phyloP scores from a whole-genome alignment of 2,329 filamentous ascomycete species.

The Erysiphe neolycopersici region DNA sequence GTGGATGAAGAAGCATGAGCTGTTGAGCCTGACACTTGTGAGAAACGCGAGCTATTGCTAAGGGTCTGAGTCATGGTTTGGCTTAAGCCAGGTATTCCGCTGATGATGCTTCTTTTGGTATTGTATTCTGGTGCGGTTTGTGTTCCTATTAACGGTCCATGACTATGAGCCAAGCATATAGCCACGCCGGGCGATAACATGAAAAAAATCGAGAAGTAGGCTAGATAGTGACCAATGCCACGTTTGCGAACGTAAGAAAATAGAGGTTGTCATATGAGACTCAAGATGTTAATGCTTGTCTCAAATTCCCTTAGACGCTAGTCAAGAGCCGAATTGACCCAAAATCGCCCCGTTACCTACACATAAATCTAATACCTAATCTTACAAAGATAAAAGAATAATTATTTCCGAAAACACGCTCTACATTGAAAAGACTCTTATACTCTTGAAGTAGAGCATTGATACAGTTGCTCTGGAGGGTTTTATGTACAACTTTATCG shows the following conservation, averaged over 20 bases:
- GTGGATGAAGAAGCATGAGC: constrained; percentile 18
- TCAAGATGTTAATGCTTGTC: constrained; percentile 2
- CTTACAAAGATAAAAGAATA: no score
- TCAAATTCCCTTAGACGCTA: constrained; percentile 1
- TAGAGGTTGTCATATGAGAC: neutral
- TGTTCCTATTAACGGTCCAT: constrained; percentile 12
- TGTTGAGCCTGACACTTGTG: constrained; percentile 35
- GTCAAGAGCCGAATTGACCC: neutral
- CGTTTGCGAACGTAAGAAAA: constrained; percentile 1
- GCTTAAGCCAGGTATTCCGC: constrained; percentile 6
- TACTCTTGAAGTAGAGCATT: no score
- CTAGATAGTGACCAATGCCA: constrained; percentile 2
- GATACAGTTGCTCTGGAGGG: no score
- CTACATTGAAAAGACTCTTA: no score
- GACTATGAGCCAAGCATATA: constrained; percentile 11
- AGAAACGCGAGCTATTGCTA: constrained; percentile 21
- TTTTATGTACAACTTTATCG: no score
- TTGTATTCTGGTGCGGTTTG: constrained; percentile 12
- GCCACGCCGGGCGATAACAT: constrained; percentile 12
- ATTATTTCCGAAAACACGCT: no score
- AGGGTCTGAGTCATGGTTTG: constrained; percentile 14
- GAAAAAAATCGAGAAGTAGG: constrained; percentile 2
- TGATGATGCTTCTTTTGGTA: constrained; percentile 4
- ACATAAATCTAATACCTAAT: no score
- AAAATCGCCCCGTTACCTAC: no score